Evolutionary conservation across 768 basidiomycete genomes (phyloP), one percentile per base, ranked within the genome.

Genomic region (Hydnomerulius pinastri): DNA sequence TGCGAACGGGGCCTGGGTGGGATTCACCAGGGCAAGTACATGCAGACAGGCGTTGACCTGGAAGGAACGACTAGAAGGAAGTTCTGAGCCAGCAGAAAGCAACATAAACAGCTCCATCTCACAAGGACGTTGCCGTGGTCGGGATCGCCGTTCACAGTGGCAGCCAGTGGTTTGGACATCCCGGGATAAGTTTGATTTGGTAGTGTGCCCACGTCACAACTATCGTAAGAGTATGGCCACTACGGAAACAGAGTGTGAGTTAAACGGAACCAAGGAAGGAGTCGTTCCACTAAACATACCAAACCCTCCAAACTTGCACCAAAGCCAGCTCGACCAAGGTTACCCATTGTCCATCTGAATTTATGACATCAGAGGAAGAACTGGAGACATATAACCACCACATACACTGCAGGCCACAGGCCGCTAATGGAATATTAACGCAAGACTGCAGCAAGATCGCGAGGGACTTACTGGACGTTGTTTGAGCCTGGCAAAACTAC

Each of bases 121-220:
- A 68, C 67, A 52, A 68, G 56, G 28, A 58, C 66, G 30, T 44
- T 57, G 20, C 61, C 63, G 21, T 64, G 41, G 2, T 32, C 60
- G 0, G 71, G 70, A 51, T 78, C 76, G 20, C 75, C 75, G 17
- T 67, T 65, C 27, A 66, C 63, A 3, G 59, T 36, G 45, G 80
- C 77, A 15, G 76, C 75, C 3, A 71, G 51, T 10, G 86, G 86
- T 11, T 57, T 54, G 13, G 65, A 72, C 48, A 61, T 48, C 6
- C 73, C 78, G 7, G 76, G 73, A 46, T 72, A 61, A 10, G 87
- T 85, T 62, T 92, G 90, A 59, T 92, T 92, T 3, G 78, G 76
- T 36, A 90, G 74, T 2, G 89, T 91, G 2, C 90, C 91, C 3
- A 89, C 74, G 53, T 93, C 90, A 63, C 90, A 92, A 0, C 77